Conservation (phyloP, 2,329 filamentous ascomycete species). For the Metarhizium robertsii region DNA sequence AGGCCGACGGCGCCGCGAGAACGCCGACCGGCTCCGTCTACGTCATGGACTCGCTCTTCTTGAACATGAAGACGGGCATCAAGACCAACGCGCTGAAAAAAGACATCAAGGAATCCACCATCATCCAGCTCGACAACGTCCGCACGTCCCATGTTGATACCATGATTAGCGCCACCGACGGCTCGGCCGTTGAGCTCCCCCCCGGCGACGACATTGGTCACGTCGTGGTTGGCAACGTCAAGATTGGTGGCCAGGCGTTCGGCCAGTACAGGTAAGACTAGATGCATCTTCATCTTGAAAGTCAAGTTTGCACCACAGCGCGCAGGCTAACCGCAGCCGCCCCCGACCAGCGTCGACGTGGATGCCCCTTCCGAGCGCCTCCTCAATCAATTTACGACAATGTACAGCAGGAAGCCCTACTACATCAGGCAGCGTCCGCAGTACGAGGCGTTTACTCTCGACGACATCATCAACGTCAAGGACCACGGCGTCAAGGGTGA, state of each 20-base stretch:
- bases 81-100: constrained; percentile 1
- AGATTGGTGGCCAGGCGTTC: not conserved
- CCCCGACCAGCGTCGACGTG: not conserved
- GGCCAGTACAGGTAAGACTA: not conserved
- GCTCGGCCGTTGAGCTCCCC: not conserved
- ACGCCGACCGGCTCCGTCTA: not conserved
- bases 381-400: not conserved
- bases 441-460: not conserved
- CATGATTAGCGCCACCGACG: not conserved
- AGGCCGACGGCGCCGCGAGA: not conserved
- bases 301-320: too few species aligned
- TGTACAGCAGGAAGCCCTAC: not conserved
- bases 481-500: constrained; percentile 1
- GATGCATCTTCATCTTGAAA: not conserved
- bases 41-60: constrained; percentile 1
- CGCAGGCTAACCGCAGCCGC: not conserved
- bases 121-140: not conserved
- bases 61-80: not conserved
- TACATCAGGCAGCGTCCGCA: not conserved
- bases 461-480: not conserved
- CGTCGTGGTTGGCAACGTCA: not conserved
- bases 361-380: not conserved
- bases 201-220: not conserved
- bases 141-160: not conserved
- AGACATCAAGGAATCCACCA: not conserved